Conservation (phyloP, 345 rosid genomes). For the Eucalyptus albens region DNA sequence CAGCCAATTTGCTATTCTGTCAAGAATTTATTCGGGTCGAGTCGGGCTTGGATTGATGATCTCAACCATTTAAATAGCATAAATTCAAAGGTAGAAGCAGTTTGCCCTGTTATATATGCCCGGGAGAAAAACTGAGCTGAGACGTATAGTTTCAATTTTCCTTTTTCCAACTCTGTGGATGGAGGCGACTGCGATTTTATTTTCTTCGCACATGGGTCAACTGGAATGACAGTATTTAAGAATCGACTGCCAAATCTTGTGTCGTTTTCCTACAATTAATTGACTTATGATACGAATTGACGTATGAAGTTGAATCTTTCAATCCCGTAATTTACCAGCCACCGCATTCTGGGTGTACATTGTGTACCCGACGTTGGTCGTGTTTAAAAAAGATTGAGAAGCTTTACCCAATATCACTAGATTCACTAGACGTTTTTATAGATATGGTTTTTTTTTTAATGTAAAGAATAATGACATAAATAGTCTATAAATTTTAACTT, state of each 20-base stretch:
- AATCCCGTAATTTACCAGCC: not conserved
- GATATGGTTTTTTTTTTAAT: too few relatives aligned
- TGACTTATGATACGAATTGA: not conserved
- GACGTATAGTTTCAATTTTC: not conserved
- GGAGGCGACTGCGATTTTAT: not conserved
- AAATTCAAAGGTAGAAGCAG: not conserved
- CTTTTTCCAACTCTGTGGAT: not conserved
- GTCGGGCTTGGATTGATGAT: not conserved
- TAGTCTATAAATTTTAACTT: rapidly evolving
- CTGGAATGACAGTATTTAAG: not conserved
- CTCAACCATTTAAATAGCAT: not conserved
- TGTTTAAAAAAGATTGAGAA: not conserved
- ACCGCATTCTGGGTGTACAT: not conserved
- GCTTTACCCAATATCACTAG: not conserved
- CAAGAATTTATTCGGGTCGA: not conserved
- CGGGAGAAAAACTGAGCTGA: not conserved
- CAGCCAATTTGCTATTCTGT: not conserved
- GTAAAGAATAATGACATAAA: too few relatives aligned
- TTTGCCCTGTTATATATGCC: not conserved
- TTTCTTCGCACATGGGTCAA: not conserved
- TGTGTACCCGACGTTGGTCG: not conserved
- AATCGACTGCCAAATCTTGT: not conserved
- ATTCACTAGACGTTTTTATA: too few relatives aligned
- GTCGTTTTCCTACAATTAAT: not conserved
- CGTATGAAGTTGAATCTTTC: not conserved